These are phyloP conservation scores for Lentinula boryana DNA, from an alignment of 768 basidiomycete species.

Conservation along the genomic window DNA sequence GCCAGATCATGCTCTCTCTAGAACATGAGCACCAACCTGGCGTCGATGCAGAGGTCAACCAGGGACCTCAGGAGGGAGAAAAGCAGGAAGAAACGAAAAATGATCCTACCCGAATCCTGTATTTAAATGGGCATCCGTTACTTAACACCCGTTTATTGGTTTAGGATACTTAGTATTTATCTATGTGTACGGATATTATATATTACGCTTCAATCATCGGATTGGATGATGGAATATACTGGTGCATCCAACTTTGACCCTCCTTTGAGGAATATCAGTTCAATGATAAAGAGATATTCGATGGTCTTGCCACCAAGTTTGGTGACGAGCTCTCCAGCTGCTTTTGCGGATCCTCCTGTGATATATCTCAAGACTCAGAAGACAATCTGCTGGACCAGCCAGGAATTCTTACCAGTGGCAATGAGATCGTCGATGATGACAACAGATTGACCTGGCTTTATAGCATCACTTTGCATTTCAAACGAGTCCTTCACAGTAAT, in stretches of 20 bases:
- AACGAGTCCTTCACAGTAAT: constrained; percentile 74
- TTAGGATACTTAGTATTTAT: constrained; percentile 19
- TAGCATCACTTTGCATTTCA: constrained; percentile 88
- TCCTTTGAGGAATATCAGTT: constrained; percentile 71
- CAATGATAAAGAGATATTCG: constrained; percentile 94
- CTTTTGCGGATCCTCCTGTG: constrained; percentile 86
- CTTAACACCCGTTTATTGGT: constrained; percentile 69
- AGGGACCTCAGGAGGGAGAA: constrained; percentile 14
- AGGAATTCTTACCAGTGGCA: constrained; percentile 69
- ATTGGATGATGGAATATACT: constrained; percentile 81
- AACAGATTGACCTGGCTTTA: constrained; percentile 77
- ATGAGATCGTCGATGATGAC: constrained; percentile 93
- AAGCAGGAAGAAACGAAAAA: constrained; percentile 15
- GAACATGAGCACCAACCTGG: constrained; percentile 29
- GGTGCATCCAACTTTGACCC: constrained; percentile 78
- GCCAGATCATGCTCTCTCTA: constrained; percentile 47
- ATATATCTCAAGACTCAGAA: background rate
- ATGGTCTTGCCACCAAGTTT: constrained; percentile 80
- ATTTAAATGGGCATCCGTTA: constrained; percentile 72
- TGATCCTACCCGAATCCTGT: constrained; percentile 48
- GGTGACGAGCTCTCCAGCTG: constrained; percentile 84
- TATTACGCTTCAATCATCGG: constrained; percentile 44
- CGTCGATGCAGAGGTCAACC: constrained; percentile 18
- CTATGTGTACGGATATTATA: background rate
- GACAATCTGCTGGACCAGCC: background rate